phyloP scores from a whole-genome alignment of 2,329 filamentous ascomycete genomes.

The Neonectria sp. region DNA sequence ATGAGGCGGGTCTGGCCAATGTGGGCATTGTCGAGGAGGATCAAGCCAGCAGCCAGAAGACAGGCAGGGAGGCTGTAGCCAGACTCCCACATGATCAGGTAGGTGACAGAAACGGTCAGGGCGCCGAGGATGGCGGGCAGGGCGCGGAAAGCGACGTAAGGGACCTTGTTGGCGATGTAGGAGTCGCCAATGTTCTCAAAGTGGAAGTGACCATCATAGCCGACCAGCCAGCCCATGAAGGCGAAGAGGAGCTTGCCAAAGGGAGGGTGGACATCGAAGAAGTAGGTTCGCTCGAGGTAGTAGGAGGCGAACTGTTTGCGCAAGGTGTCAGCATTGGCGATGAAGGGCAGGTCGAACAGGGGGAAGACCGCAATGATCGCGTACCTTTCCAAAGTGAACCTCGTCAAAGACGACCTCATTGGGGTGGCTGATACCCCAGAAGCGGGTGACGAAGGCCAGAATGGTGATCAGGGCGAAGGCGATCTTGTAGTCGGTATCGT shows the following conservation, averaged over 20 bases:
- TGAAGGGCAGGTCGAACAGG: slow-evolving; percentile 10
- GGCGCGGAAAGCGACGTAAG: slow-evolving; percentile 95
- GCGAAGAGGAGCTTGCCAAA: slow-evolving; percentile 99
- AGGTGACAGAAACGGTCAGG: slow-evolving; percentile 93
- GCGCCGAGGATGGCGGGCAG: slow-evolving; percentile 94
- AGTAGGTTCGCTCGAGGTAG: slow-evolving; percentile 97
- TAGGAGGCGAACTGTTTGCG: slow-evolving; percentile 75
- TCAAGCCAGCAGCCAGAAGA: slow-evolving; percentile 85
- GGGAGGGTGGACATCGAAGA: slow-evolving; percentile 99
- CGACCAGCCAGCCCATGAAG: slow-evolving; percentile 96
- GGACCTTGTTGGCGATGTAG: slow-evolving; percentile 96
- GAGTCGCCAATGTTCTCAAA: slow-evolving; percentile 99
- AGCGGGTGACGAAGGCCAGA: slow-evolving; percentile 91
- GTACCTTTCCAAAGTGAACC: slow-evolving; percentile 99
- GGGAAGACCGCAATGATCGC: slow-evolving; percentile 39
- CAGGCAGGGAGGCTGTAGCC: slow-evolving; percentile 96
- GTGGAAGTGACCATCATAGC: slow-evolving; percentile 96
- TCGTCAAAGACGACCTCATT: slow-evolving; percentile 99
- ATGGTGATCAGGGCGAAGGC: slow-evolving; percentile 83
- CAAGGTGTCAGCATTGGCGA: slow-evolving; percentile 34
- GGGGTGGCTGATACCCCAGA: slow-evolving; percentile 96
- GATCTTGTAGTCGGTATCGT: slow-evolving; percentile 89
- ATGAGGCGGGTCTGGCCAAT: slow-evolving; percentile 97
- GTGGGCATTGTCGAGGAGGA: slow-evolving; percentile 98
- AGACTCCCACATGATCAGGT: slow-evolving; percentile 99